Percentiles rank a stretch among this genome's conserved stretches.
Evolutionary conservation across 768 basidiomycete genomes (phyloP).

Genomic region (Auricularia auricula-judae): DNA sequence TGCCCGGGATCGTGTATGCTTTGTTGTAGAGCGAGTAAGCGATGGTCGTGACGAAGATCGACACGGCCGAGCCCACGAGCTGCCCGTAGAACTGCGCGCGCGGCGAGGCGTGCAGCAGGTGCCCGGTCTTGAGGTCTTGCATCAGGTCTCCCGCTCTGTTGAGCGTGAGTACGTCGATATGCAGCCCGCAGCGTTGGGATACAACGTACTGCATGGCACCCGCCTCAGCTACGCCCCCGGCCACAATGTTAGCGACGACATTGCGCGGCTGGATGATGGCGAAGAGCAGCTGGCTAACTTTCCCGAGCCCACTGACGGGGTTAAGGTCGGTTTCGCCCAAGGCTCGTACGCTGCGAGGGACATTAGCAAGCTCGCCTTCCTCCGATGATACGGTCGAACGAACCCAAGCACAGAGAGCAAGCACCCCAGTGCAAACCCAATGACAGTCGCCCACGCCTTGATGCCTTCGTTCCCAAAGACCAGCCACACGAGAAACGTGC

Average conservation of each 20-base stretch:
- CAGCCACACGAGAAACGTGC: constrained; percentile 73
- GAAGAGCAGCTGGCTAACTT: constrained; percentile 89
- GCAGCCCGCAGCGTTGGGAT: neutral
- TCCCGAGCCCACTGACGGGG: constrained; percentile 86
- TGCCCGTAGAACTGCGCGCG: constrained; percentile 92
- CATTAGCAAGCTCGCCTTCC: neutral
- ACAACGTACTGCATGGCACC: constrained; percentile 76
- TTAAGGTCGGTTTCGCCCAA: constrained; percentile 93
- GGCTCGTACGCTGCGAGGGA: constrained; percentile 61
- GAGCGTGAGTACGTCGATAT: constrained; percentile 1
- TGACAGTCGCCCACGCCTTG: constrained; percentile 86
- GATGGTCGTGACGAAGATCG: constrained; percentile 79
- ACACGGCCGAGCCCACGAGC: constrained; percentile 79
- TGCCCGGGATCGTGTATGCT: constrained; percentile 83
- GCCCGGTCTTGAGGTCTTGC: constrained; percentile 97
- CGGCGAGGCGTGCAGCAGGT: constrained; percentile 84
- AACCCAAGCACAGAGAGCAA: constrained; percentile 83
- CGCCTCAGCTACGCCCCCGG: constrained; percentile 92
- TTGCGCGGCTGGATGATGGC: constrained; percentile 92
- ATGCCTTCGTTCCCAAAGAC: constrained; percentile 90
- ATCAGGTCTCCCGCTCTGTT: constrained; percentile 88
- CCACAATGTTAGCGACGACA: constrained; percentile 95
- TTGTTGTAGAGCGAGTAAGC: constrained; percentile 80
- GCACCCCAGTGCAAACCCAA: constrained; percentile 75
- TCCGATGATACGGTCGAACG: constrained; percentile 13